Percentiles rank a stretch among this genome's conserved stretches.
Evolutionary conservation across 2,329 filamentous ascomycete species (phyloP).

Genomic region (Aspergillus persii): DNA sequence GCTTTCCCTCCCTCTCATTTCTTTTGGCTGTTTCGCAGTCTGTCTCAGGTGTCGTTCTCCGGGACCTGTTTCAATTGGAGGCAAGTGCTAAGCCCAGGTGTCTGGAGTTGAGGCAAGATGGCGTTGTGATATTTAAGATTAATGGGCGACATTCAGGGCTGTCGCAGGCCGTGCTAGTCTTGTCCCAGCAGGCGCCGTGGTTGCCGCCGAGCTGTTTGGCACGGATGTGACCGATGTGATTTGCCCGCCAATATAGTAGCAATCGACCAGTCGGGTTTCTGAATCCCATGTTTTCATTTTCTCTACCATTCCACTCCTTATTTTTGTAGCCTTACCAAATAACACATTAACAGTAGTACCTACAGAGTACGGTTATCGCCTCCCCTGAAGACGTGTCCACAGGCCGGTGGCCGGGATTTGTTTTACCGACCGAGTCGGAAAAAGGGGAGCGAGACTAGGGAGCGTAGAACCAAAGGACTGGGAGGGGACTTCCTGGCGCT

Average conservation of each 20-base stretch:
- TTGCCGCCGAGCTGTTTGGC: constrained; percentile 1
- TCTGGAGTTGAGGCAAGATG: neutral
- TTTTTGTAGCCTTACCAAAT: neutral
- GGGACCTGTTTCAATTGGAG: neutral
- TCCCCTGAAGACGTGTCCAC: neutral
- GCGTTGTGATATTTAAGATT: neutral
- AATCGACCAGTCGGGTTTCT: neutral
- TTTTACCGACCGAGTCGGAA: neutral
- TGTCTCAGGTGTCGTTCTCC: neutral
- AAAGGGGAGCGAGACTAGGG: neutral
- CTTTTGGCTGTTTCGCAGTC: neutral
- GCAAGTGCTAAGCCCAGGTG: neutral
- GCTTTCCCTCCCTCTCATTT: neutral
- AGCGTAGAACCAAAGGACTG: neutral
- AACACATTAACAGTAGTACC: neutral
- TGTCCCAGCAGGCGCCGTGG: constrained; percentile 13
- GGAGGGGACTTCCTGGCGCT: neutral
- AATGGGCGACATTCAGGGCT: neutral
- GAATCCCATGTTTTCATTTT: neutral
- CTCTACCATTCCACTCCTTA: neutral
- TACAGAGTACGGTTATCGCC: neutral
- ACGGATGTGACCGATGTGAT: neutral
- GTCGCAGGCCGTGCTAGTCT: neutral
- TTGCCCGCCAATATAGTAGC: neutral
- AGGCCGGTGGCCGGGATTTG: neutral